Evolutionary conservation across 352 stramenopile genomes (phyloP).

Genomic region (Salisapilia sapeloensis): DNA sequence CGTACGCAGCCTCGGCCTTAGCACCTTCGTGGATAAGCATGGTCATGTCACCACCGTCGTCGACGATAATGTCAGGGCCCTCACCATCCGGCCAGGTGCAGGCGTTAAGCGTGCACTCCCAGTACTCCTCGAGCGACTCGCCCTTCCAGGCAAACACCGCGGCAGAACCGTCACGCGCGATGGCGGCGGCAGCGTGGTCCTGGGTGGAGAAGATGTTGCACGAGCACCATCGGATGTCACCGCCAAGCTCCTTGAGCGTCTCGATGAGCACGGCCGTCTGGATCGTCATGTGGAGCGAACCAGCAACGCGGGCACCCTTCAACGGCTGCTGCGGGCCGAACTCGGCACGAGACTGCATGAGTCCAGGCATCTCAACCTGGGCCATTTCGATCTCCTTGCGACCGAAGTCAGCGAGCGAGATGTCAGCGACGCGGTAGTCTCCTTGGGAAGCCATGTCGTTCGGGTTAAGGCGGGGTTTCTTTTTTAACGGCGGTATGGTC

Average conservation of each 20-base stretch:
- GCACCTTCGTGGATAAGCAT: slow-evolving; percentile 97
- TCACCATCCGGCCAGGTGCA: slow-evolving; percentile 95
- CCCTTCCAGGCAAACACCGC: slow-evolving; percentile 98
- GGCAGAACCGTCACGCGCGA: slow-evolving; percentile 88
- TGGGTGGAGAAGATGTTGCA: slow-evolving; percentile 99
- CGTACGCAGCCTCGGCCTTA: slow-evolving; percentile 93
- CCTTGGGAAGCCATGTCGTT: slow-evolving; percentile 35
- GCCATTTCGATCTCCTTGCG: slow-evolving; percentile 97
- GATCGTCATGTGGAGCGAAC: slow-evolving; percentile 99
- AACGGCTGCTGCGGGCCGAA: slow-evolving; percentile 82
- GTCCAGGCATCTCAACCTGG: slow-evolving; percentile 97
- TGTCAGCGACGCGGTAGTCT: slow-evolving; percentile 89
- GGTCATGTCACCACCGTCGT: slow-evolving; percentile 98
- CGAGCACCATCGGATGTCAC: slow-evolving; percentile 96
- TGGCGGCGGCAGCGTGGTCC: slow-evolving; percentile 95
- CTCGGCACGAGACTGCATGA: slow-evolving; percentile 93
- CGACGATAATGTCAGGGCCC: slow-evolving; percentile 95
- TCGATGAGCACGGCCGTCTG: slow-evolving; percentile 98
- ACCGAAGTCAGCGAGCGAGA: slow-evolving; percentile 96
- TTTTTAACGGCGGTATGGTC: too few species aligned
- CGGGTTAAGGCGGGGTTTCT: not conserved
- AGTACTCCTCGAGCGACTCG: slow-evolving; percentile 97
- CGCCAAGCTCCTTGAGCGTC: slow-evolving; percentile 92
- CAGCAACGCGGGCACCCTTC: slow-evolving; percentile 83
- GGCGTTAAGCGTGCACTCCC: slow-evolving; percentile 97